Conservation (phyloP, 495 filamentous ascomycete genomes). For the Tuber microsphaerosporum region DNA sequence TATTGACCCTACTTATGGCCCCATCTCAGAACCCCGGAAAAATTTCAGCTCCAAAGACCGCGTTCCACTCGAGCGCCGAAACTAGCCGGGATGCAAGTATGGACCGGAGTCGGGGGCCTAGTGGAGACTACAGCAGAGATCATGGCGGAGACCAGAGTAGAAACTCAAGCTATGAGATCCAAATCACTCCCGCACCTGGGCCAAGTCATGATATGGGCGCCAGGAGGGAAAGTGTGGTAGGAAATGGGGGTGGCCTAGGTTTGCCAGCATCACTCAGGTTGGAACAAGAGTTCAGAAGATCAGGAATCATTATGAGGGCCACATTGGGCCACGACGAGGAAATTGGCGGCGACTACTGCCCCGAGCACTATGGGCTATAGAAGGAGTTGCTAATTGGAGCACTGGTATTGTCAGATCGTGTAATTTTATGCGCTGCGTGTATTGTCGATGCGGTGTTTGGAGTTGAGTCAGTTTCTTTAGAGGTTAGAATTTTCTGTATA, state of each 20-base stretch:
- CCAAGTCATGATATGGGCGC: not conserved
- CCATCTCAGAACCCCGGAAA: conserved; percentile 8
- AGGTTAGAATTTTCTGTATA: not conserved
- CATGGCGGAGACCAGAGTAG: not conserved
- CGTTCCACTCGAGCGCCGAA: not conserved
- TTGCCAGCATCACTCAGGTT: conserved; percentile 11
- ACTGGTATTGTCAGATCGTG: not conserved
- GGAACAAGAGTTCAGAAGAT: conserved; percentile 20
- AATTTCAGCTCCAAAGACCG: not conserved
- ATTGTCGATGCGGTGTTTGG: not conserved
- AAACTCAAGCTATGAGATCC: not conserved
- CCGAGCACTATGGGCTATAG: not conserved
- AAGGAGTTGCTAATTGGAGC: not conserved
- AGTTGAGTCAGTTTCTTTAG: not conserved
- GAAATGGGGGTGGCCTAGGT: conserved; percentile 6
- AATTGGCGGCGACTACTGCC: conserved; percentile 3
- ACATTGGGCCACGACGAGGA: conserved; percentile 18
- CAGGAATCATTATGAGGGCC: conserved; percentile 19
- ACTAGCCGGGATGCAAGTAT: not conserved
- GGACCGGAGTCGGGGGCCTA: not conserved
- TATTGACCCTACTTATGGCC: conserved; percentile 20
- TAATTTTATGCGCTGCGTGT: not conserved
- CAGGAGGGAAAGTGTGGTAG: conserved; percentile 4
- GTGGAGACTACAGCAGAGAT: not conserved
- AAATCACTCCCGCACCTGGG: not conserved